Evolutionary conservation across 2,329 filamentous ascomycete species (phyloP).

Genomic region (Claviceps monticola): DNA sequence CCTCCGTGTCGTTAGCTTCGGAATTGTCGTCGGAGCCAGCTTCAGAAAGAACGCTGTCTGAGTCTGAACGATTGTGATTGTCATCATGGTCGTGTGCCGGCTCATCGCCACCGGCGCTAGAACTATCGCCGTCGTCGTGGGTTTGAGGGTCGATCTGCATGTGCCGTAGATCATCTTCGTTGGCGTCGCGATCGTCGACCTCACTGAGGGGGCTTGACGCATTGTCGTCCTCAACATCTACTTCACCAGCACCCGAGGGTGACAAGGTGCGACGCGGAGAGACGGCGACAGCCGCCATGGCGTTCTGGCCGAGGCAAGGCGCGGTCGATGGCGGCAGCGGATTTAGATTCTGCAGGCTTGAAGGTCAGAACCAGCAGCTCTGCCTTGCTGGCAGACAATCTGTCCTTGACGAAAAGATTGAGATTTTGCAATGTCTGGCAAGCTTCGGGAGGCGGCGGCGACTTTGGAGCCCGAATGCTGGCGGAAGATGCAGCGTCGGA

Average conservation of each 20-base stretch:
- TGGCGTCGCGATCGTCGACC: conserved; percentile 65
- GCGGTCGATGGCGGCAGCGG: conserved; percentile 7
- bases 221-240: conserved; percentile 50
- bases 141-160: conserved; percentile 30
- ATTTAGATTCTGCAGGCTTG: neutral
- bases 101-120: conserved; percentile 15
- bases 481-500: neutral
- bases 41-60: conserved; percentile 43
- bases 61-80: conserved; percentile 24
- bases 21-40: conserved; percentile 27
- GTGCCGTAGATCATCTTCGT: conserved; percentile 53
- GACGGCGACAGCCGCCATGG: conserved; percentile 41
- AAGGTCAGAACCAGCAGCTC: neutral
- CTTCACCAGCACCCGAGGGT: conserved; percentile 21
- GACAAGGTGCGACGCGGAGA: conserved; percentile 35
- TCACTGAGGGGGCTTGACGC: conserved; percentile 88
- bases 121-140: conserved; percentile 15
- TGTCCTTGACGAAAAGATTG: neutral
- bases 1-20: conserved; percentile 57
- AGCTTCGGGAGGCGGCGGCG: neutral
- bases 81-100: conserved; percentile 9
- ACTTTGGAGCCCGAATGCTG: neutral
- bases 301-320: conserved; percentile 7
- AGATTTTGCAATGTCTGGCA: neutral
- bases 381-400: neutral